These are phyloP conservation scores for Microcos paniculata DNA, from an alignment of 345 rosid genomes.

Conservation along the genomic window DNA sequence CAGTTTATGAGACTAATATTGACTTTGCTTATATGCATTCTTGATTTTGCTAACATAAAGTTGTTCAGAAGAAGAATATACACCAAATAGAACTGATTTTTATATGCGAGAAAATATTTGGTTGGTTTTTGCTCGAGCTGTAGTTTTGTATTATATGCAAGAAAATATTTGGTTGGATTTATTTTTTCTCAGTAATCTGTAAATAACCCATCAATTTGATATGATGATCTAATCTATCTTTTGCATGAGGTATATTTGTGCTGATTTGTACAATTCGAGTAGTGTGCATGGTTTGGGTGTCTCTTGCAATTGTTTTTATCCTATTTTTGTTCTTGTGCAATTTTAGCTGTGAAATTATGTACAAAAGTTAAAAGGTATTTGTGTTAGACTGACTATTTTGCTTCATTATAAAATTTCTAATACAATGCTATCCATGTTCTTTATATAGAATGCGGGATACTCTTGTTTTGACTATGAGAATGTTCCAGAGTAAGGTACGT, in stretches of 20 bases:
- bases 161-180: not conserved
- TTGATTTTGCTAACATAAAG: not conserved
- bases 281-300: not conserved
- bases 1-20: not conserved
- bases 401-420: not conserved
- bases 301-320: not conserved
- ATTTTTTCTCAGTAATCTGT: not conserved
- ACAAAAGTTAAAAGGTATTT: not conserved
- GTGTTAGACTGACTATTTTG: not conserved
- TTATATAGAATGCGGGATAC: constrained; percentile 66
- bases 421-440: constrained; percentile 1
- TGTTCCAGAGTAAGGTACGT: constrained; percentile 73
- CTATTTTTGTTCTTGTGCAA: not conserved
- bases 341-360: no score
- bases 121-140: not conserved
- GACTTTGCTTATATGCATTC: not conserved
- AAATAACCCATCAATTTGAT: not conserved
- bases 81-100: not conserved
- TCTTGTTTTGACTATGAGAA: constrained; percentile 65
- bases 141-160: not conserved
- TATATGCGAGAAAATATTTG: not conserved
- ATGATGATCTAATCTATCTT: not conserved
- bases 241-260: not conserved
- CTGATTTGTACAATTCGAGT: not conserved
- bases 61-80: not conserved